Conservation (phyloP, 768 basidiomycete genomes). For the Baorangia bicolor region DNA sequence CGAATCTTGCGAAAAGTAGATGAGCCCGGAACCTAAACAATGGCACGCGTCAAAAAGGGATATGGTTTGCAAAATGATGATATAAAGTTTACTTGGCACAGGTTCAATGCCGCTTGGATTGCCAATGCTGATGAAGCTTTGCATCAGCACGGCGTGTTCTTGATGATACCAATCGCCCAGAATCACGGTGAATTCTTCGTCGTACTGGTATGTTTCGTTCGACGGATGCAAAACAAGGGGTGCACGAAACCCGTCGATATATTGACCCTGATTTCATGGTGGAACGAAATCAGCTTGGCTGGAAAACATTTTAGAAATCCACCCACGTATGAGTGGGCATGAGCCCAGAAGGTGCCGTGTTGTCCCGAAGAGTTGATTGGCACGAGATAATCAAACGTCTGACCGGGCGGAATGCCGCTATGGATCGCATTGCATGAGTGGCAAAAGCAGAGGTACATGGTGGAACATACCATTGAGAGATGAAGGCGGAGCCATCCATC, state of each 20-base stretch:
- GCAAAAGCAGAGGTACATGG: fast-evolving
- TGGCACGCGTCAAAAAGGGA: not conserved
- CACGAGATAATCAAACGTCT: slow-evolving; percentile 71
- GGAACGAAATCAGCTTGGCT: not conserved
- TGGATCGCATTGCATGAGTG: not conserved
- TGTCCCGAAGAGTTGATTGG: slow-evolving; percentile 67
- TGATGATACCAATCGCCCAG: slow-evolving; percentile 93
- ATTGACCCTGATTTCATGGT: slow-evolving; percentile 61
- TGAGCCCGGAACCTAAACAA: slow-evolving; percentile 64
- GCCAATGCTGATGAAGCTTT: slow-evolving; percentile 63
- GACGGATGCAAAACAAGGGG: slow-evolving; percentile 76
- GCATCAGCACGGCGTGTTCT: slow-evolving; percentile 59
- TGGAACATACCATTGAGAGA: slow-evolving; percentile 72
- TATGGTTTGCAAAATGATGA: not conserved
- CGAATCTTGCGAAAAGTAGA: slow-evolving; percentile 80
- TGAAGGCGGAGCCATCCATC: slow-evolving; percentile 84
- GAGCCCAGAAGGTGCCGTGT: slow-evolving; percentile 82
- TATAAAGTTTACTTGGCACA: slow-evolving; percentile 59
- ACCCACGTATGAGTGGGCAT: slow-evolving; percentile 55
- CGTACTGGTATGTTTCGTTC: slow-evolving; percentile 69
- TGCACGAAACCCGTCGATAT: slow-evolving; percentile 90
- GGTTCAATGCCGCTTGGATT: slow-evolving; percentile 90
- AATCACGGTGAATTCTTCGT: slow-evolving; percentile 86
- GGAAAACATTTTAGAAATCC: not conserved
- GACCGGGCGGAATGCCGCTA: slow-evolving; percentile 77